Conservation (phyloP, 345 rosid genomes). For the Clarkia xantiana region DNA sequence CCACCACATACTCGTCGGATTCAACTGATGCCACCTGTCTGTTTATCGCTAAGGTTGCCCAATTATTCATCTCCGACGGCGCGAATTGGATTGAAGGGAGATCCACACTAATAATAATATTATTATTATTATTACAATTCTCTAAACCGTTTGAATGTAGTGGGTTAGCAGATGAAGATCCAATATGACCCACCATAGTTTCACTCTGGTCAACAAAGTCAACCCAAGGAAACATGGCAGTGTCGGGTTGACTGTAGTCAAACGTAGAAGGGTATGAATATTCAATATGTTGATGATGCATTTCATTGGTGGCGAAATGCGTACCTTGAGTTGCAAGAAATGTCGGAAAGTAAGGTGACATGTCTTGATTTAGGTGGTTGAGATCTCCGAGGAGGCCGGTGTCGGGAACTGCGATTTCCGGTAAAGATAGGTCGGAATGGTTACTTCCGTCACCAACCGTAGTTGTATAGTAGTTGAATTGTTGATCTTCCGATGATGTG, state of each 20-base stretch:
- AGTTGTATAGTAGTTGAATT: conserved; percentile 13
- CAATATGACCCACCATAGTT: too few species aligned
- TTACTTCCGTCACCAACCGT: conserved; percentile 16
- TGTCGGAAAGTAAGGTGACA: conserved; percentile 11
- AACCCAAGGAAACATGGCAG: too few species aligned
- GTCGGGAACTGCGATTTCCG: conserved; percentile 28
- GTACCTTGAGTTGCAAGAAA: not conserved
- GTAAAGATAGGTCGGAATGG: conserved; percentile 15
- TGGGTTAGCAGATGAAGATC: too few species aligned
- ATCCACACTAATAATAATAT: too few species aligned
- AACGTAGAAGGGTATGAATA: too few species aligned
- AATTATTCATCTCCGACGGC: conserved; percentile 23
- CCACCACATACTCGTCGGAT: conserved; percentile 6
- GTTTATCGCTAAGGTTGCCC: too few species aligned
- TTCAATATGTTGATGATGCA: too few species aligned
- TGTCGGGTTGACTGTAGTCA: too few species aligned
- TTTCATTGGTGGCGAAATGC: too few species aligned
- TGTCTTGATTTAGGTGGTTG: conserved; percentile 16
- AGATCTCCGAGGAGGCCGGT: conserved; percentile 31
- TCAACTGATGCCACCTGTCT: conserved; percentile 15
- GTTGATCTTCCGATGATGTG: conserved; percentile 23
- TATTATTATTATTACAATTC: too few species aligned
- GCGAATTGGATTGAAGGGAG: conserved; percentile 67
- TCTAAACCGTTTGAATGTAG: too few species aligned
- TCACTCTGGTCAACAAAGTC: too few species aligned